Base-by-base conservation (phyloP, 495 filamentous ascomycete species). In the Penicillium verhagenii region DNA sequence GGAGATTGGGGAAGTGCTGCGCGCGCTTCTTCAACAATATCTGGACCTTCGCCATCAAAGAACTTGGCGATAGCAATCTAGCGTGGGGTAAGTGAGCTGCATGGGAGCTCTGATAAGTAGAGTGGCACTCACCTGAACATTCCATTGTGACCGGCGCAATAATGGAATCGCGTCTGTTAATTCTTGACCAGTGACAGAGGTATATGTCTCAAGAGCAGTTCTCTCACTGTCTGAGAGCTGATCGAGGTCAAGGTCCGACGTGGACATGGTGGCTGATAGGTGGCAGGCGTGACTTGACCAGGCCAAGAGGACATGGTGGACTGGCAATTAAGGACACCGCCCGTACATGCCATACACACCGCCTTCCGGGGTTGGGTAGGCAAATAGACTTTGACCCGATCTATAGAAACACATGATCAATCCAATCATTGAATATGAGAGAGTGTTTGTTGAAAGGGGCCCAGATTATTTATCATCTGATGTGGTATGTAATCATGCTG, bases 31-130 rank as follows among this genome's bases (percentile, higher is more conserved):
- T 90, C 90, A 6, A 93, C 75, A 5, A 83, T 86, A 65, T 96
- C 90, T 31, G 89, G 82, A 4, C 86, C 83, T 72, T 97, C 95
- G 47, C 95, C 94, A 67, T 97, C 94, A 66, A 97, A 98, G 82
- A 97, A 97, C 64, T 93, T 93, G 46, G 94, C 82, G 47, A 98
- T 89, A 28, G 94, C 94, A 57, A 97, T 95, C 88, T 98, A 67
- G 10, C 18, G 21, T 38, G 52, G 37, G 40, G 49, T 52, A 59
- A 38, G 33, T 54, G 13, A 45, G 42, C 14, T 45, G 28, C 16
- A 25, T 54, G 35, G 46, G 50, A 35, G 33, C 33, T 35, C 13
- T 33, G 31, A 23, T 48, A 31, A 49, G 39, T 25, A 39, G 18
- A 31, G 49, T 19, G 25, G 49, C 38, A 65, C 79, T 4, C 59